A percentile compares a stretch with the other conserved stretches of the same genome.
phyloP scores from a whole-genome alignment of 257 asterid genomes.

The Petunia secreta region DNA sequence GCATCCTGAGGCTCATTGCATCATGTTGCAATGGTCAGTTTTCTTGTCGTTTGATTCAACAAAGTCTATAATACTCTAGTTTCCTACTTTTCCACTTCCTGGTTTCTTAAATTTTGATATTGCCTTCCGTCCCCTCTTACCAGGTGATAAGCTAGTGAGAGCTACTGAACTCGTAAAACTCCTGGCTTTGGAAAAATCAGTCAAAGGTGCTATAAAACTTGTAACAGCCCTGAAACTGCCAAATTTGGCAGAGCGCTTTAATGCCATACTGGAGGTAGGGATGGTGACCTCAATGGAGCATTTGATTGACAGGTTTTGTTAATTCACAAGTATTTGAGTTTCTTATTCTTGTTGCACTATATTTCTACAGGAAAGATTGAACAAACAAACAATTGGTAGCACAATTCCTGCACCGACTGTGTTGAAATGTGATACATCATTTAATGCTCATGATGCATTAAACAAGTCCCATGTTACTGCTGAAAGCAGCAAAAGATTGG shows the following conservation, averaged over 20 bases:
- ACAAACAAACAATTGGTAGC: constrained; percentile 45
- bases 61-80: not conserved
- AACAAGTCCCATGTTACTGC: constrained; percentile 35
- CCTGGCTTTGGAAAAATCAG: constrained; percentile 80
- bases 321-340: not conserved
- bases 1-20: constrained; percentile 94
- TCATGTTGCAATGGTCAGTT: constrained; percentile 86
- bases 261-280: constrained; percentile 76
- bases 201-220: constrained; percentile 90
- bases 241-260: constrained; percentile 92
- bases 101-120: constrained; percentile 1
- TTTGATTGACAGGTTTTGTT: not conserved
- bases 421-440: constrained; percentile 30
- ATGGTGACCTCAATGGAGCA: not conserved
- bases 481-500: constrained; percentile 47
- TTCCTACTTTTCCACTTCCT: constrained; percentile 1
- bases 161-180: constrained; percentile 94
- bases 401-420: constrained; percentile 34
- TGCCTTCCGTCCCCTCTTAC: not conserved
- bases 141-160: constrained; percentile 94
- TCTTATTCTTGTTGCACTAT: constrained; percentile 2
- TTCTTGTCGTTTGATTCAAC: not conserved
- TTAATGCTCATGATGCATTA: constrained; percentile 38
- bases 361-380: constrained; percentile 65
- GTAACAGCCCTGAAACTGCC: constrained; percentile 91